Base-by-base conservation (phyloP, 2,329 filamentous ascomycete genomes). In the Diaporthe citri region DNA sequence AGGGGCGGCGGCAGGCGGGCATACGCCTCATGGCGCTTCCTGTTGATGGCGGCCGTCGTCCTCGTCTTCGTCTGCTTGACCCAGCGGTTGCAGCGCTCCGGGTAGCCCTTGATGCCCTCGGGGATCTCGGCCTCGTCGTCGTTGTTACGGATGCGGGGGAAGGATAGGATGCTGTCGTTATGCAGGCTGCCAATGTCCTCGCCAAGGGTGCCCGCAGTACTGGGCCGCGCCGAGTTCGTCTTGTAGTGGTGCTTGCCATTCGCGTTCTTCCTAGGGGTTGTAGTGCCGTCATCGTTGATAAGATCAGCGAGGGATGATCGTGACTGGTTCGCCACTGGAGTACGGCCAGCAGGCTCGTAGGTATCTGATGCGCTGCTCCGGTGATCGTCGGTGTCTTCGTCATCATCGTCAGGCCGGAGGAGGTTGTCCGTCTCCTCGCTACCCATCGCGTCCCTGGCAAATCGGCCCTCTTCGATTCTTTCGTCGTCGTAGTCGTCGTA, bases 401-500 rank as follows among this genome's bases (percentile, higher is more conserved):
- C 83, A 77, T 81, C 83, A 77, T 88, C 86, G 17, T 88, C 86
- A 20, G 84, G 85, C 36, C 83, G 82, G 72, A 90, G 88, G 71
- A 88, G 86, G 59, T 81, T 85, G 72, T 84, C 81, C 6, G 83
- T 80, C 59, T 90, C 88, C 15, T 87, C 84, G 13, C 86, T 86
- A 64, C 83, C 82, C 7, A 83, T 78, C 6, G 80, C 78, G 66
- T 86, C 82, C 28, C 88, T 84, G 66, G 90, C 89, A 72, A 92
- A 92, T 75, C 91, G 87, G 22, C 93, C 90, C 85, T 90, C 88
- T 79, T 91, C 90, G 25, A 85, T 81, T 20, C 86, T 83, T 74
- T 90, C 85, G 46, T 88, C 80, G 67, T 90, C 87, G 75, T 94
- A 92, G 71, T 94, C 91, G 17, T 89, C 87, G 80, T 94, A 95